Conservation (phyloP, 2,329 filamentous ascomycete genomes). For the Alternaria burnsii region DNA sequence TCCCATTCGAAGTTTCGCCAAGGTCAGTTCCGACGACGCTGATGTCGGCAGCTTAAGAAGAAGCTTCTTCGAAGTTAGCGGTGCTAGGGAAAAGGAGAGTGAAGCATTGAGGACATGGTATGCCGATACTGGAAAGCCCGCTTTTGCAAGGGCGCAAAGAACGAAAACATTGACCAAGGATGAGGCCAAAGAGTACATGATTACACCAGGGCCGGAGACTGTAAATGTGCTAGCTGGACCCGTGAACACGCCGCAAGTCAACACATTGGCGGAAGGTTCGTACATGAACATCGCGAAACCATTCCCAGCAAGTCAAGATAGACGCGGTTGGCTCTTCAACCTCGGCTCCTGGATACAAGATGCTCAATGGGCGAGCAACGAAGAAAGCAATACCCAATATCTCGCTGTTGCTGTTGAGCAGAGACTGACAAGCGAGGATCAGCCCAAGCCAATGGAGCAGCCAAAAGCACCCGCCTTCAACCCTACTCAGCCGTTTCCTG, state of each 20-base stretch:
- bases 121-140: slow-evolving; percentile 51
- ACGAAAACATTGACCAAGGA: slow-evolving; percentile 46
- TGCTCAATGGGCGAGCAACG: slow-evolving; percentile 55
- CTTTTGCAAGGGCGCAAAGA: slow-evolving; percentile 56
- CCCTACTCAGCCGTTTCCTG: slow-evolving; percentile 58
- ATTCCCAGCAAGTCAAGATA: slow-evolving; percentile 36
- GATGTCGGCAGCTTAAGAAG: slow-evolving; percentile 49
- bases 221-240: slow-evolving; percentile 62
- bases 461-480: slow-evolving; percentile 59
- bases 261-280: slow-evolving; percentile 53
- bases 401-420: slow-evolving; percentile 59
- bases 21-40: background rate
- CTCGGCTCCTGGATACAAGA: slow-evolving; percentile 63
- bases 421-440: slow-evolving; percentile 18
- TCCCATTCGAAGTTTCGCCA: slow-evolving; percentile 49
- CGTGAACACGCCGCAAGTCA: slow-evolving; percentile 54
- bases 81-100: slow-evolving; percentile 56
- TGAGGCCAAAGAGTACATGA: slow-evolving; percentile 56
- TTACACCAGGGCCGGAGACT: slow-evolving; percentile 37
- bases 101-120: slow-evolving; percentile 64
- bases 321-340: slow-evolving; percentile 64
- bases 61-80: slow-evolving; percentile 55
- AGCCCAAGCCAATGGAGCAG: slow-evolving; percentile 43
- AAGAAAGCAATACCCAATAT: slow-evolving; percentile 61
- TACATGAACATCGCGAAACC: slow-evolving; percentile 56